These are phyloP conservation scores for Geotrichum klebahnii DNA, from an alignment of 1,139 yeast genomes.

Conservation along the genomic window DNA sequence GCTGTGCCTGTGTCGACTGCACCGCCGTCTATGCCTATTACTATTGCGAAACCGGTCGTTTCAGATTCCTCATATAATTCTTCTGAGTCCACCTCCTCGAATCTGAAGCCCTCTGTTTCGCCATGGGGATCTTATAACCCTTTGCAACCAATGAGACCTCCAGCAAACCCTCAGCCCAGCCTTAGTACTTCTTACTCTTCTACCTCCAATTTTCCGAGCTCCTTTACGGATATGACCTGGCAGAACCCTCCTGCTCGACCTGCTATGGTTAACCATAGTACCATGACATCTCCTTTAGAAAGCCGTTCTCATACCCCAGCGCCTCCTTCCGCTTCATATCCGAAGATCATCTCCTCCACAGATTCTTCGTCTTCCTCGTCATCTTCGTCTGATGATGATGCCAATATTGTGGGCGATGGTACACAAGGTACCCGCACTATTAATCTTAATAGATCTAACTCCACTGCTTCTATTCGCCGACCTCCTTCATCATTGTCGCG, in stretches of 20 bases:
- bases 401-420: conserved; percentile 8
- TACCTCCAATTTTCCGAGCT: conserved; percentile 2
- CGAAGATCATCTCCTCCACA: not conserved
- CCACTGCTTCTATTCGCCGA: conserved; percentile 13
- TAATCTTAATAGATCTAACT: conserved; percentile 10
- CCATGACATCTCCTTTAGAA: conserved; percentile 12
- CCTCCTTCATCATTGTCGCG: conserved; percentile 11
- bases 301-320: conserved; percentile 21
- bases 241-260: conserved; percentile 2
- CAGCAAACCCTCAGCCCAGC: conserved; percentile 3
- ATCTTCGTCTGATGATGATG: conserved; percentile 19
- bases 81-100: conserved; percentile 1
- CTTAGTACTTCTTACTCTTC: conserved; percentile 3
- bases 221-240: conserved; percentile 10
- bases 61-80: conserved; percentile 7
- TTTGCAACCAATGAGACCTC: not conserved
- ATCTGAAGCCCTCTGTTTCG: not conserved
- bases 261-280: conserved; percentile 4
- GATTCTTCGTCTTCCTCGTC: conserved; percentile 9
- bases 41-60: conserved; percentile 1
- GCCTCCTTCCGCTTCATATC: not conserved
- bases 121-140: conserved; percentile 17
- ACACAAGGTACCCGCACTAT: conserved; percentile 3
- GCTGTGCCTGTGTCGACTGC: conserved; percentile 1
- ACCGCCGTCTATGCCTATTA: conserved; percentile 7